phyloP scores from a whole-genome alignment of 2,329 filamentous ascomycete genomes.

The Colletotrichum somersetense region DNA sequence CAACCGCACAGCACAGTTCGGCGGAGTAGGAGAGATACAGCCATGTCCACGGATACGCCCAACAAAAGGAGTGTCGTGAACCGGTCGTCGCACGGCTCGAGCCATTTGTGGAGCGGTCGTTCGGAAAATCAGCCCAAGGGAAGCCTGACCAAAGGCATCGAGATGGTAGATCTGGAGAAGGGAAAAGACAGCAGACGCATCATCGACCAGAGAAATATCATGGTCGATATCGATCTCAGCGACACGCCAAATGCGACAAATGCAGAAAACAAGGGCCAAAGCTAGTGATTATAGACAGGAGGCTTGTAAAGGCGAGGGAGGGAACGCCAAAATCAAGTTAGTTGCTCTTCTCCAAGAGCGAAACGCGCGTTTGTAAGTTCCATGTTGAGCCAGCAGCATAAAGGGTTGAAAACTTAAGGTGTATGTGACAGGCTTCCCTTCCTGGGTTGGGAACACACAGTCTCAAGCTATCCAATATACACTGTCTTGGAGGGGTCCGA shows the following conservation, averaged over 20 bases:
- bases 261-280: neutral
- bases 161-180: constrained; percentile 36
- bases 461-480: neutral
- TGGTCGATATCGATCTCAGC: neutral
- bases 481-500: neutral
- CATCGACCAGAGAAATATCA: neutral
- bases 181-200: neutral
- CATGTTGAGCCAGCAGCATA: too few relatives aligned
- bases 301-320: neutral
- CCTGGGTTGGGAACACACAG: neutral
- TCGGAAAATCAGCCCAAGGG: neutral
- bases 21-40: neutral
- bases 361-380: neutral
- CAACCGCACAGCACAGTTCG: constrained; percentile 7
- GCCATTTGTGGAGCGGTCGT: neutral
- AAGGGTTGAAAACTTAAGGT: too few relatives aligned
- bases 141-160: neutral
- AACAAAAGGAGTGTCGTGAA: constrained; percentile 2
- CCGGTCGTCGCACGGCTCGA: constrained; percentile 5
- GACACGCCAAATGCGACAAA: neutral
- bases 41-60: neutral
- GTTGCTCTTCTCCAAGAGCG: neutral
- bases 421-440: neutral
- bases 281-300: neutral
- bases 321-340: neutral